Percentiles rank a stretch among this genome's conserved stretches.
These are phyloP conservation scores for Colletotrichum zoysiae DNA, from an alignment of 2,329 filamentous ascomycete species.

Conservation along the genomic window DNA sequence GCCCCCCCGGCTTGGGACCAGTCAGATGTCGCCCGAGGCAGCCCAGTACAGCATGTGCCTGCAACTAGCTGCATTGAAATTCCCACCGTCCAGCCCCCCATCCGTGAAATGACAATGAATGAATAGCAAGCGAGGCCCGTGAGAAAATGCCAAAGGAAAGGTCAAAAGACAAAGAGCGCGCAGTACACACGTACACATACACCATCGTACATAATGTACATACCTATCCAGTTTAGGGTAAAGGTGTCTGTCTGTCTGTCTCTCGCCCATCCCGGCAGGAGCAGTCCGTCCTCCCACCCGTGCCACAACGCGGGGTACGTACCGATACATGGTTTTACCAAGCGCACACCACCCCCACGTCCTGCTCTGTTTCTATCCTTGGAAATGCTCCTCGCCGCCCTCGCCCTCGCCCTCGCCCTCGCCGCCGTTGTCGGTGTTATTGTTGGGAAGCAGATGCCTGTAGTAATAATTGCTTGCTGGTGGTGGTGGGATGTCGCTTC, in stretches of 20 bases:
- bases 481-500: slow-evolving; percentile 36
- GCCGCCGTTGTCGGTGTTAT: not conserved
- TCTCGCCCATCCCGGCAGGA: slow-evolving; percentile 3
- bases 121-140: not conserved
- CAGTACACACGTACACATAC: not conserved
- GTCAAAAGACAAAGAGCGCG: not conserved
- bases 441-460: not conserved
- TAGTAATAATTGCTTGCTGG: not conserved
- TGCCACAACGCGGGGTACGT: slow-evolving; percentile 35
- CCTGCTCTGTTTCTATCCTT: slow-evolving; percentile 39
- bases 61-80: slow-evolving; percentile 3
- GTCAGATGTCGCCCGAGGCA: slow-evolving; percentile 32
- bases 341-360: slow-evolving; percentile 4
- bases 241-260: no score
- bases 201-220: not conserved
- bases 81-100: not conserved
- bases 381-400: slow-evolving; percentile 19
- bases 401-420: slow-evolving; percentile 10
- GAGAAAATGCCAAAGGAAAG: not conserved
- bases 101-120: not conserved
- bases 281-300: not conserved
- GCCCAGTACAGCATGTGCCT: slow-evolving; percentile 26
- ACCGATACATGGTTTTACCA: slow-evolving; percentile 12
- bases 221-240: not conserved
- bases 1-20: slow-evolving; percentile 26